Evolutionary conservation across 768 basidiomycete genomes (phyloP).

Genomic region (Baorangia bicolor): DNA sequence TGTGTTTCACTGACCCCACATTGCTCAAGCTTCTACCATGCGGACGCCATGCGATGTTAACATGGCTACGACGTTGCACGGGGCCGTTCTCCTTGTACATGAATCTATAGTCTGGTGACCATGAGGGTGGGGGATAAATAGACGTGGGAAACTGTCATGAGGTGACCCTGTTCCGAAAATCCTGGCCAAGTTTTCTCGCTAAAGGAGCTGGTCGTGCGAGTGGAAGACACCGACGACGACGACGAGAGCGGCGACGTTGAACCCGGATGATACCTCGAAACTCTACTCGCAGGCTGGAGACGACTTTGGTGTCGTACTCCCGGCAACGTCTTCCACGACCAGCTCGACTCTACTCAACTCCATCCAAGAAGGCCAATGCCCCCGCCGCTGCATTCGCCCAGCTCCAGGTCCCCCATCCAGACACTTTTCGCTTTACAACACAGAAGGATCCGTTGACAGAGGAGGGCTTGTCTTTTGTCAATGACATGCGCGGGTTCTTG

Average conservation of each 20-base stretch:
- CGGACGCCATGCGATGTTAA: background rate
- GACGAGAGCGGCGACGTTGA: conserved; percentile 9
- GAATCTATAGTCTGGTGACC: too few species aligned
- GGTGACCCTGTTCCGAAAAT: background rate
- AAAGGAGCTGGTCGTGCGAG: conserved; percentile 17
- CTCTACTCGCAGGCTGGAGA: conserved; percentile 29
- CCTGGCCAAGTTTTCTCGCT: background rate
- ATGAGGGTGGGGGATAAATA: background rate
- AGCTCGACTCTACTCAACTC: conserved; percentile 68
- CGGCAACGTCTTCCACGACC: conserved; percentile 68
- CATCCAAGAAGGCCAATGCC: conserved; percentile 54
- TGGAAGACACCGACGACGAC: conserved; percentile 6
- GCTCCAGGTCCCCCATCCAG: conserved; percentile 35
- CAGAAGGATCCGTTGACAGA: conserved; percentile 23
- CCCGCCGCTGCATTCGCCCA: conserved; percentile 48
- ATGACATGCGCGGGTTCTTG: conserved; percentile 53
- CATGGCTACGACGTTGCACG: background rate
- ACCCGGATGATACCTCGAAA: conserved; percentile 31
- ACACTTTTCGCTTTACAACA: conserved; percentile 39
- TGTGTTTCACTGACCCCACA: background rate
- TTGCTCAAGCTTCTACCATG: background rate
- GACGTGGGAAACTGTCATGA: background rate
- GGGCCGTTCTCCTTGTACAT: background rate
- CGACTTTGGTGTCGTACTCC: conserved; percentile 56
- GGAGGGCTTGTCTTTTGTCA: conserved; percentile 12